Conservation (phyloP, 148 eudicot species). For the Amaranthus cruentus region DNA sequence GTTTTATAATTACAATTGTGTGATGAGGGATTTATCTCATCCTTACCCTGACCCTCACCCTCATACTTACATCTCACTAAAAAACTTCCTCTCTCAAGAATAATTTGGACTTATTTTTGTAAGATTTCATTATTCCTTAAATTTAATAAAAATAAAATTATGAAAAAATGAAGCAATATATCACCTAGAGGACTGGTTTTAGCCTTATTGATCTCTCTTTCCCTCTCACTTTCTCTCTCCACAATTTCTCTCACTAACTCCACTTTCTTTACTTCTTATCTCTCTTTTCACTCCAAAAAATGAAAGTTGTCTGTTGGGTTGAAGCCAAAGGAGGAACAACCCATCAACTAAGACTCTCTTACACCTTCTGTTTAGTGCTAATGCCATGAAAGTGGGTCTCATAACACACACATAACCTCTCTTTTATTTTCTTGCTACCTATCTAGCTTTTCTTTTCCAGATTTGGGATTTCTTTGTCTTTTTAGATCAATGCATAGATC, state of each 20-base stretch:
- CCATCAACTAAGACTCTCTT: slow-evolving; percentile 24
- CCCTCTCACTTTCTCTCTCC: slow-evolving; percentile 25
- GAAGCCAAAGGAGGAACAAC: slow-evolving; percentile 61
- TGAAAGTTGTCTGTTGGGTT: slow-evolving; percentile 58
- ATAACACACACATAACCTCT: not conserved
- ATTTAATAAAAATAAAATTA: not conserved
- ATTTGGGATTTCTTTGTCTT: slow-evolving; percentile 31
- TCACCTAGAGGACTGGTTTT: slow-evolving; percentile 30
- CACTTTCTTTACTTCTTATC: slow-evolving; percentile 18
- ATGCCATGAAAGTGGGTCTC: slow-evolving; percentile 11
- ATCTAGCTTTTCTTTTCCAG: slow-evolving; percentile 21
- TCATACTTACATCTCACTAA: slow-evolving; percentile 13
- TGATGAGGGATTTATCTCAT: slow-evolving; percentile 9
- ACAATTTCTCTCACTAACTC: slow-evolving; percentile 21
- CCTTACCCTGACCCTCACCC: slow-evolving; percentile 20
- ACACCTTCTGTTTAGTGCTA: slow-evolving; percentile 26
- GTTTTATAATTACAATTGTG: too few relatives aligned
- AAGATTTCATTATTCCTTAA: slow-evolving; percentile 4
- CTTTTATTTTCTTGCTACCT: slow-evolving; percentile 16
- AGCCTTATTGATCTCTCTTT: slow-evolving; percentile 24
- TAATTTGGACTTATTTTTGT: slow-evolving; percentile 19
- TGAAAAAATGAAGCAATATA: slow-evolving; percentile 32
- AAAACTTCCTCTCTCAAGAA: slow-evolving; percentile 21
- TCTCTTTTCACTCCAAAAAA: slow-evolving; percentile 33
- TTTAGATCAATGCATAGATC: slow-evolving; percentile 27